A percentile compares a stretch with the other conserved stretches of the same genome.
phyloP scores from a whole-genome alignment of 2,329 filamentous ascomycete genomes.

The Fonsecaea multimorphosa region DNA sequence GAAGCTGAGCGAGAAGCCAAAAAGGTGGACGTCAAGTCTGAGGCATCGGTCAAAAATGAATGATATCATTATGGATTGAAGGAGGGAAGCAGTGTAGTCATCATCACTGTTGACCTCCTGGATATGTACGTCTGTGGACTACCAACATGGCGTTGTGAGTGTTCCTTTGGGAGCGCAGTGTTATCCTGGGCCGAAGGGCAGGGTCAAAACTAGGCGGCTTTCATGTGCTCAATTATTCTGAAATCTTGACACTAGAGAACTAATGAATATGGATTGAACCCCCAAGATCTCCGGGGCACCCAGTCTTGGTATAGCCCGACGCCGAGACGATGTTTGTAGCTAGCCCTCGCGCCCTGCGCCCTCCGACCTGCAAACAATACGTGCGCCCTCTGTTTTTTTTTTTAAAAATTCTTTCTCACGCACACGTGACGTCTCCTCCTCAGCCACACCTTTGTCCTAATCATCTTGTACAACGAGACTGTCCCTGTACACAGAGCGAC shows the following conservation, averaged over 20 bases:
- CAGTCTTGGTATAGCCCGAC: neutral
- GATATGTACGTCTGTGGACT: constrained; percentile 7
- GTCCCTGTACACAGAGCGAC: no score
- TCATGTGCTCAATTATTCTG: neutral
- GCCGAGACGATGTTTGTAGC: no score
- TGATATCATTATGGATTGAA: neutral
- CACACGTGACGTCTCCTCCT: neutral
- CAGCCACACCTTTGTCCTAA: neutral
- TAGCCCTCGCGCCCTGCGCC: no score
- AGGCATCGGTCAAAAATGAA: constrained; percentile 6
- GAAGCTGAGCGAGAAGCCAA: constrained; percentile 52
- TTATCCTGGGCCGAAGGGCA: neutral
- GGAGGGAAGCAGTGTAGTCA: constrained; percentile 2
- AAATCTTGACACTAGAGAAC: constrained; percentile 9
- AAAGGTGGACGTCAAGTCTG: constrained; percentile 55
- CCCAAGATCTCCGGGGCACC: neutral
- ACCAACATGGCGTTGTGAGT: constrained; percentile 8
- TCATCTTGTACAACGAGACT: no score
- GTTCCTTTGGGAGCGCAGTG: neutral
- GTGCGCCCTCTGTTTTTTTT: no score
- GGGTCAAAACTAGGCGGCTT: neutral
- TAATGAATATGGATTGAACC: constrained; percentile 3
- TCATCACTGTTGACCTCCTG: constrained; percentile 9
- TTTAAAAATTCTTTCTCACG: neutral
- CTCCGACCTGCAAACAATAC: no score